Conservation (phyloP, 805 yeast species). For the Kluyveromyces aestuarii region DNA sequence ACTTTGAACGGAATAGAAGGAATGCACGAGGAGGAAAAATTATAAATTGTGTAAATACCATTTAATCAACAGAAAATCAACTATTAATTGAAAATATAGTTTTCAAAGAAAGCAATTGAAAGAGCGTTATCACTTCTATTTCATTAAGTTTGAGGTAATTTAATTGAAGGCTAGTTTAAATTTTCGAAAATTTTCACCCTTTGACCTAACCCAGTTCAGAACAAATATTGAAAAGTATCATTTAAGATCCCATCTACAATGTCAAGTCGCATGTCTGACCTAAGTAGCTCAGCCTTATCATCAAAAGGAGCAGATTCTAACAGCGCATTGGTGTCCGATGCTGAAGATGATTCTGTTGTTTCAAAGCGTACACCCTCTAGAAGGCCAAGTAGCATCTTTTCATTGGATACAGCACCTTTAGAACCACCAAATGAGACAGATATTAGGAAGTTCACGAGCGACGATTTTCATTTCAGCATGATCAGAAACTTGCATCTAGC, state of each 20-base stretch:
- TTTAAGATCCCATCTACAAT: neutral
- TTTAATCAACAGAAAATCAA: neutral
- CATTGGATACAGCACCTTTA: constrained; percentile 43
- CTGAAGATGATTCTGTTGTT: constrained; percentile 10
- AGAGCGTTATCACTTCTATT: neutral
- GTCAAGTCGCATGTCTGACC: constrained; percentile 1
- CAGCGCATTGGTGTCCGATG: constrained; percentile 6
- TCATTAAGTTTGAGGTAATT: neutral
- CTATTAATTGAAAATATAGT: too few relatives aligned
- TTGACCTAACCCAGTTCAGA: neutral
- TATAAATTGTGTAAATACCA: too few relatives aligned
- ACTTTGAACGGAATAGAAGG: too few relatives aligned
- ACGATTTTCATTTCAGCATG: constrained; percentile 78
- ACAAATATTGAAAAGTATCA: neutral
- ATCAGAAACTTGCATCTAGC: constrained; percentile 87
- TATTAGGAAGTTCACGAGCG: constrained; percentile 70
- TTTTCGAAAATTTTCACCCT: neutral
- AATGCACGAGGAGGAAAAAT: too few relatives aligned
- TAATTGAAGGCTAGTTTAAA: neutral
- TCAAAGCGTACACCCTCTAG: constrained; percentile 34
- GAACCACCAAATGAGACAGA: constrained; percentile 75
- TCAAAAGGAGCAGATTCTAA: neutral
- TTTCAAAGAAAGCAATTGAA: too few relatives aligned
- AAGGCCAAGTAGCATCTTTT: constrained; percentile 47
- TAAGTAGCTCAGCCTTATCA: neutral